Percentiles rank a stretch among this genome's conserved stretches.
phyloP scores from a whole-genome alignment of 768 basidiomycete species.

The Leccinellum luteum region DNA sequence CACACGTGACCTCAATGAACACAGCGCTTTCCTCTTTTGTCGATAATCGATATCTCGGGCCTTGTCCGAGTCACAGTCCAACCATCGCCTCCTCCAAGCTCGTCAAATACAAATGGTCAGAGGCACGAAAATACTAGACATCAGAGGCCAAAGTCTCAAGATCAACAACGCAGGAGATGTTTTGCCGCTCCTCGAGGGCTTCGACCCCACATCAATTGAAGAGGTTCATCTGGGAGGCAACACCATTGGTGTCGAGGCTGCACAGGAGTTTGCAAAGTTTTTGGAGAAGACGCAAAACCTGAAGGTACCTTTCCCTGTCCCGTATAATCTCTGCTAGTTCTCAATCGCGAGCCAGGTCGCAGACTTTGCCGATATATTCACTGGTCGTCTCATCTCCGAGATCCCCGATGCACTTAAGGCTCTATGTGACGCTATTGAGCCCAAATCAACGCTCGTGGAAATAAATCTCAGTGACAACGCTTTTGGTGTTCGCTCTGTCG shows the following conservation, averaged over 20 bases:
- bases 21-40: constrained; percentile 9
- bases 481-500: constrained; percentile 92
- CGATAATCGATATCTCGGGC: constrained; percentile 16
- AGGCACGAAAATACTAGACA: constrained; percentile 23
- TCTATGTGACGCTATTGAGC: constrained; percentile 83
- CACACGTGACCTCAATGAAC: constrained; percentile 22
- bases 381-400: constrained; percentile 91
- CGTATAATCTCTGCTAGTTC: not conserved
- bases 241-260: constrained; percentile 90
- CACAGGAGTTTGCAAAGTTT: constrained; percentile 77
- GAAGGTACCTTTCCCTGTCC: constrained; percentile 46
- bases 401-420: constrained; percentile 88
- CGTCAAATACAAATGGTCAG: constrained; percentile 16
- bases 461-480: constrained; percentile 95
- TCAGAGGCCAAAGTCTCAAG: constrained; percentile 50
- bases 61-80: not conserved
- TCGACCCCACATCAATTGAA: constrained; percentile 67
- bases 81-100: not conserved
- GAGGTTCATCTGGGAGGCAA: constrained; percentile 95
- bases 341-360: constrained; percentile 61
- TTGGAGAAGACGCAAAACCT: constrained; percentile 63
- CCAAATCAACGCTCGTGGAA: constrained; percentile 77
- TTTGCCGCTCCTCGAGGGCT: constrained; percentile 62
- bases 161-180: constrained; percentile 76
- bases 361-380: constrained; percentile 97